Conservation (phyloP, 2,329 filamentous ascomycete genomes). For the Venturia carpophila region DNA sequence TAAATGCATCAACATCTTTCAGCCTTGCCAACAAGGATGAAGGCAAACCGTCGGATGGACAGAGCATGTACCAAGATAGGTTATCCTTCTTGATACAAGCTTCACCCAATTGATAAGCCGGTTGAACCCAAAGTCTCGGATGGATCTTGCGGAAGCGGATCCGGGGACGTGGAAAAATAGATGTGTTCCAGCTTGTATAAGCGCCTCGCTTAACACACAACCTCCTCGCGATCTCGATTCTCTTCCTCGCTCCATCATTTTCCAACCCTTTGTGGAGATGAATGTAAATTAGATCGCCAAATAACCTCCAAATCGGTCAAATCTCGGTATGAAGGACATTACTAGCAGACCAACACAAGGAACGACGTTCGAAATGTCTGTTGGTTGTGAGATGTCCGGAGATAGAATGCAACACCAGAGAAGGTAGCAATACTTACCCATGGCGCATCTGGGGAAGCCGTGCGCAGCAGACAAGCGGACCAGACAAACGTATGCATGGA, state of each 20-base stretch:
- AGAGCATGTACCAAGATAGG: no score
- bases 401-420: background rate
- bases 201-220: background rate
- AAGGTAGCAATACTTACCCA: background rate
- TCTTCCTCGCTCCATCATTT: background rate
- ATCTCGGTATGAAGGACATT: background rate
- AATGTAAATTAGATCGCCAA: no score
- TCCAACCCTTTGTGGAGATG: background rate
- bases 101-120: no score
- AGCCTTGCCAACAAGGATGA: no score
- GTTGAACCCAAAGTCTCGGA: no score
- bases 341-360: background rate
- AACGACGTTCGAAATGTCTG: background rate
- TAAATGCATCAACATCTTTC: no score
- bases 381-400: background rate
- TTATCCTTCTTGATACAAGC: no score
- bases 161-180: no score
- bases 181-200: no score
- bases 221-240: background rate
- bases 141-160: no score
- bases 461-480: conserved; percentile 48
- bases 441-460: background rate
- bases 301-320: background rate
- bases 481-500: conserved; percentile 52
- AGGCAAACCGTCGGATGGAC: no score